A percentile compares a stretch with the other conserved stretches of the same genome.
Evolutionary conservation across 768 basidiomycete species (phyloP).

Genomic region (Auriculariales sp.): DNA sequence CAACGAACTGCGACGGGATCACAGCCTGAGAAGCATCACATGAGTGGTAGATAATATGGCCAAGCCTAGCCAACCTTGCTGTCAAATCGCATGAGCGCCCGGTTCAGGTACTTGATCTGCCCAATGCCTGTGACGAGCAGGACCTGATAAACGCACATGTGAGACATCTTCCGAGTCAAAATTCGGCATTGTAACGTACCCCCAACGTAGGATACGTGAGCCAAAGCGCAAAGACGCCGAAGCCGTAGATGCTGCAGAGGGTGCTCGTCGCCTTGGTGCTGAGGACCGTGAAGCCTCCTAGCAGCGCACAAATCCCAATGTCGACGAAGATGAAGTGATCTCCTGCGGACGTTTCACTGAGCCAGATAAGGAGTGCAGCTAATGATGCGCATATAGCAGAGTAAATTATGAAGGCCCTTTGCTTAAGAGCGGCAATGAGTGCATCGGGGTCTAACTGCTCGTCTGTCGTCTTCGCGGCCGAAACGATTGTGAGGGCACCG

Average conservation of each 20-base stretch:
- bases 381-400: constrained; percentile 46
- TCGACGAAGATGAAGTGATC: constrained; percentile 67
- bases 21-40: constrained; percentile 43
- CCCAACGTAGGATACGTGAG: constrained; percentile 69
- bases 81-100: constrained; percentile 86
- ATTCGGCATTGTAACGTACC: constrained; percentile 30
- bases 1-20: constrained; percentile 88
- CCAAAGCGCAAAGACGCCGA: constrained; percentile 62
- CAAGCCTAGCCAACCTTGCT: constrained; percentile 43
- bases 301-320: constrained; percentile 74
- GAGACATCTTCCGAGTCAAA: neutral
- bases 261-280: constrained; percentile 88
- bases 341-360: constrained; percentile 55
- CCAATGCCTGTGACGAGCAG: constrained; percentile 59
- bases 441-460: constrained; percentile 45
- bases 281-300: constrained; percentile 89
- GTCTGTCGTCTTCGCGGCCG: constrained; percentile 60
- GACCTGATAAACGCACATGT: constrained; percentile 28
- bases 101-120: constrained; percentile 74
- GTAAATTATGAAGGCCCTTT: constrained; percentile 64
- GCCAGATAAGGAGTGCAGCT: constrained; percentile 32
- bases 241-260: constrained; percentile 63
- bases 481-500: constrained; percentile 87
- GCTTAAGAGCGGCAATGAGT: constrained; percentile 53
- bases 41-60: constrained; percentile 2